Base-by-base conservation (phyloP, 129 eudicot species). In the Gnaphalium uliginosum region DNA sequence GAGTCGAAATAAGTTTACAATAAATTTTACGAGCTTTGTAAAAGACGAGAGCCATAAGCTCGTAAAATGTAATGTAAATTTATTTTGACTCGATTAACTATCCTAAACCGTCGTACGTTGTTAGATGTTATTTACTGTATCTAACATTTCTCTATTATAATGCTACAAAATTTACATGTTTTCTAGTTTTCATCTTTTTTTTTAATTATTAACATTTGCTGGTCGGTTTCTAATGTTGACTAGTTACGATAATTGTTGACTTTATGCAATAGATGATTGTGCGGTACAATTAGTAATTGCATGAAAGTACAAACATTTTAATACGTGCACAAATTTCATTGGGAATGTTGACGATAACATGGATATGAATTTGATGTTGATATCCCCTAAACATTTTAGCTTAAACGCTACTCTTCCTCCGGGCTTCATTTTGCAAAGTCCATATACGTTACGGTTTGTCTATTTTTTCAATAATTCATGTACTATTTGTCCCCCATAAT, bases 371-470 rank as follows among this genome's bases (percentile, higher is more conserved):
- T 22, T 7, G 57, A 73, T 73, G 56, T 73, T 24, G 61, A 54
- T 67, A 54, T 67, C 75, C 75, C 75, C 19, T 23, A 25, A 51
- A 71, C 78, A 65, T 53, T 75, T 80, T 69, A 56, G 66, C 85
- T 82, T 82, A 64, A 57, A 82, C 85, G 82, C 78, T 56, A 82
- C 85, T 82, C 69, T 15, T 71, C 32, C 39, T 71, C 24, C 65
- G 62, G 66, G 79, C 62, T 59, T 78, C 64, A 27, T 78, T 58
- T 68, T 69, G 8, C 59, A 37, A 56, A 56, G 61, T 67, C 80
- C 74, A 67, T 54, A 76, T 43, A 24, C 82, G 82, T 78, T 60
- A 78, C 82, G 76, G 56, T 63, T 70, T 70, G 72, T 78, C 57
- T 61, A 70, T 71, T 43, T 15, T 2, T 71, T 69, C 53, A 60